A percentile compares a stretch with the other conserved stretches of the same genome.
Evolutionary conservation across 2,329 filamentous ascomycete species (phyloP).

Genomic region (Tolypocladium album): DNA sequence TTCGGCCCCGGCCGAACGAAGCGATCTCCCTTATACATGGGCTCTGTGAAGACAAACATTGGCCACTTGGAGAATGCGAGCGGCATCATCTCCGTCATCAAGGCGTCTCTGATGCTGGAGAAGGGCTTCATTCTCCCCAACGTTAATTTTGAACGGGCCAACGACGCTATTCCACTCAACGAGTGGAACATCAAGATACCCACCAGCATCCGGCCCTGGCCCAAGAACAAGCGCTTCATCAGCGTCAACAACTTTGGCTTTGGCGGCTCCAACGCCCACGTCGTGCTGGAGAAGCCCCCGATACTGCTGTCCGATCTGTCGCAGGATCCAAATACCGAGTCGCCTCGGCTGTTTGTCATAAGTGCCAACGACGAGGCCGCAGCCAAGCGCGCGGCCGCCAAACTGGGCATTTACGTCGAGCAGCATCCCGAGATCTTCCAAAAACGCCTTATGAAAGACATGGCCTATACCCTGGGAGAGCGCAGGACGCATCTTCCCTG

Average conservation of each 20-base stretch:
- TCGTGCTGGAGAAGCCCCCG: slow-evolving; percentile 20
- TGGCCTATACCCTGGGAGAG: slow-evolving; percentile 37
- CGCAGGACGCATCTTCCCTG: slow-evolving; percentile 31
- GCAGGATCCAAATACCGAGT: background rate
- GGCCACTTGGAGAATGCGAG: slow-evolving; percentile 41
- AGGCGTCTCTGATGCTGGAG: slow-evolving; percentile 40
- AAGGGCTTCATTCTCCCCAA: slow-evolving; percentile 38
- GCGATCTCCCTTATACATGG: slow-evolving; percentile 32
- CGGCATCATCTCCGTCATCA: slow-evolving; percentile 41
- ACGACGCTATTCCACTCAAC: slow-evolving; percentile 36
- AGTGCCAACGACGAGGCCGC: slow-evolving; percentile 26
- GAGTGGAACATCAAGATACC: slow-evolving; percentile 40
- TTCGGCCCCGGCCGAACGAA: slow-evolving; percentile 27
- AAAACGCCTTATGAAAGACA: slow-evolving; percentile 30
- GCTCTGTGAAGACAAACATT: slow-evolving; percentile 39
- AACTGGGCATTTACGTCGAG: slow-evolving; percentile 27
- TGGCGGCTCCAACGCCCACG: slow-evolving; percentile 34
- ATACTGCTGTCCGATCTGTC: slow-evolving; percentile 2
- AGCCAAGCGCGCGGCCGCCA: slow-evolving; percentile 15
- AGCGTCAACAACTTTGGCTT: slow-evolving; percentile 40
- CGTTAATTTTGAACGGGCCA: slow-evolving; percentile 36
- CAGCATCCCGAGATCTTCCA: slow-evolving; percentile 31
- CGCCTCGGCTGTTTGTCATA: slow-evolving; percentile 30
- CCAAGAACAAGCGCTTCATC: slow-evolving; percentile 35
- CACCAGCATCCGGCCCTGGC: slow-evolving; percentile 31